Percentiles rank a stretch among this genome's conserved stretches.
phyloP scores from a whole-genome alignment of 495 filamentous ascomycete genomes.

The Pseudoneurospora amorphoporcata region DNA sequence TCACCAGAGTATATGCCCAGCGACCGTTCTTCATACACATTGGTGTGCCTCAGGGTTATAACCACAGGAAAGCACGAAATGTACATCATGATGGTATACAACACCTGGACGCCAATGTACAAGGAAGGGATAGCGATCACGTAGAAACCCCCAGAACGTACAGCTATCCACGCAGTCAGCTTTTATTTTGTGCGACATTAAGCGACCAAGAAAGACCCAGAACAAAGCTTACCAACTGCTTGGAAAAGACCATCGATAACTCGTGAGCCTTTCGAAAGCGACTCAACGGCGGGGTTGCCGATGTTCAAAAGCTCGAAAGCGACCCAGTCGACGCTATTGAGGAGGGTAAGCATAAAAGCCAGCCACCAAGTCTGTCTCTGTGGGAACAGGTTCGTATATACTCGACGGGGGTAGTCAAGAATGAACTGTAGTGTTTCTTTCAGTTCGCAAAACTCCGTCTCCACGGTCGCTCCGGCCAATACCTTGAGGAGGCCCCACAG shows the following conservation, averaged over 20 bases:
- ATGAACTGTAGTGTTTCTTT: constrained; percentile 68
- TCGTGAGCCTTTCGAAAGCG: constrained; percentile 46
- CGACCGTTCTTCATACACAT: constrained; percentile 56
- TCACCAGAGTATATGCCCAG: constrained; percentile 59
- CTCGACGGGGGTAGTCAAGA: constrained; percentile 65
- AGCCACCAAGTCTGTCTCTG: constrained; percentile 72
- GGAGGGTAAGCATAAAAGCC: constrained; percentile 54
- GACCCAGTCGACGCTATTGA: constrained; percentile 76
- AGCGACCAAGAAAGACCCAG: neutral
- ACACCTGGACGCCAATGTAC: constrained; percentile 61
- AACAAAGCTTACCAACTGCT: constrained; percentile 40
- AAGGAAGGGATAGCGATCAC: constrained; percentile 63
- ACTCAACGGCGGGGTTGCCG: constrained; percentile 52
- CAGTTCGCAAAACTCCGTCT: constrained; percentile 22
- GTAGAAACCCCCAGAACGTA: constrained; percentile 77
- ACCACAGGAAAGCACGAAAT: constrained; percentile 69
- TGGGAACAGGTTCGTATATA: constrained; percentile 80
- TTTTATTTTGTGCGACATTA: neutral
- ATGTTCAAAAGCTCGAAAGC: constrained; percentile 74
- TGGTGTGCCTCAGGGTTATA: constrained; percentile 57
- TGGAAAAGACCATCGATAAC: constrained; percentile 77
- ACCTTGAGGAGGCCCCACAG: constrained; percentile 50
- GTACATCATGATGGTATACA: constrained; percentile 95
- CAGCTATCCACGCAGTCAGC: constrained; percentile 35
- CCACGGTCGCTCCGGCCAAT: constrained; percentile 16